Percentiles rank a stretch among this genome's conserved stretches.
These are phyloP conservation scores for Pyrenophora teres DNA, from an alignment of 2,329 filamentous ascomycete genomes.

Conservation along the genomic window DNA sequence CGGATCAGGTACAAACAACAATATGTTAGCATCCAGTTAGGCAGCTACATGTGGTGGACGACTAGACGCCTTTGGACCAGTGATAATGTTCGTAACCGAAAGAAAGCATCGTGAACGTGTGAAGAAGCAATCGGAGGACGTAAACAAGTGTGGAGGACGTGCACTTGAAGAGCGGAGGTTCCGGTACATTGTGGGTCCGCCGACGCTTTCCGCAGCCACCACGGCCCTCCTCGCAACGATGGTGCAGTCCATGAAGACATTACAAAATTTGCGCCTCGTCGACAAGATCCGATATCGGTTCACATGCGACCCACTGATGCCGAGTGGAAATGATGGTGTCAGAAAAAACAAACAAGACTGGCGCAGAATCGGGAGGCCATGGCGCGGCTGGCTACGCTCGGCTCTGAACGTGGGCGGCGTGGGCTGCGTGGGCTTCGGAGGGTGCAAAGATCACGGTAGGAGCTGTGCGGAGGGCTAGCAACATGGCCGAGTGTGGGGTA, in stretches of 20 bases:
- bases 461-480: slow-evolving; percentile 1
- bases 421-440: slow-evolving; percentile 2
- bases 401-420: slow-evolving; percentile 7
- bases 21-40: no score
- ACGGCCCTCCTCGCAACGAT: slow-evolving; percentile 21
- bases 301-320: slow-evolving; percentile 6
- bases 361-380: slow-evolving; percentile 9
- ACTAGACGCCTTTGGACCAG: no score
- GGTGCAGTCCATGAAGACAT: slow-evolving; percentile 3
- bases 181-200: slow-evolving; percentile 9
- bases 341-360: slow-evolving; percentile 11
- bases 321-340: slow-evolving; percentile 16
- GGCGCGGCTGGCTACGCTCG: slow-evolving; percentile 24
- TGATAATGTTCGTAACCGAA: no score
- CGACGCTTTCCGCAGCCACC: slow-evolving; percentile 25
- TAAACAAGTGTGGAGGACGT: no score
- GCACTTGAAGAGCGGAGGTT: no score
- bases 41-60: no score
- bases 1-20: no score
- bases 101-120: neutral
- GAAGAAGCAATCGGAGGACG: no score
- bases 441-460: slow-evolving; percentile 8
- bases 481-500: slow-evolving; percentile 19
- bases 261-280: slow-evolving; percentile 12
- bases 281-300: slow-evolving; percentile 23